Conservation (phyloP, 2,329 filamentous ascomycete species). For the Sporothrix dimorphospora region DNA sequence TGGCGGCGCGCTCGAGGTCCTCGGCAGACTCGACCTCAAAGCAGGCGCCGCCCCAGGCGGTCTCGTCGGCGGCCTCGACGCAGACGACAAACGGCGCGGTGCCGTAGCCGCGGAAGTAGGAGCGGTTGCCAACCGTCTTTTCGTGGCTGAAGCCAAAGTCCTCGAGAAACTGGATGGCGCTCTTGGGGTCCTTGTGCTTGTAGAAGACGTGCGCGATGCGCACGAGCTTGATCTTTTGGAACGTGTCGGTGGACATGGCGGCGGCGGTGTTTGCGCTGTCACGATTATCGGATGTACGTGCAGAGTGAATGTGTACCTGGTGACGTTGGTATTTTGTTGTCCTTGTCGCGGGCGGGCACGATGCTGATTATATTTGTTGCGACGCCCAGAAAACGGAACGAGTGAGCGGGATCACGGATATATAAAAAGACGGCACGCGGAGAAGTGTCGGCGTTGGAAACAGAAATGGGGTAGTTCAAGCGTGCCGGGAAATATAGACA, state of each 20-base stretch:
- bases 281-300: neutral
- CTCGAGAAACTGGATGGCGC: conserved; percentile 47
- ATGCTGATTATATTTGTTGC: neutral
- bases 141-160: conserved; percentile 54
- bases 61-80: conserved; percentile 50
- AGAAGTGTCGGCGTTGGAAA: neutral
- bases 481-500: conserved; percentile 2
- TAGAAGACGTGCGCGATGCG: conserved; percentile 53
- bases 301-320: no score
- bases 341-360: neutral
- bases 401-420: neutral
- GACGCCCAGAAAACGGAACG: neutral
- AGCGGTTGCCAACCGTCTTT: conserved; percentile 46
- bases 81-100: conserved; percentile 63
- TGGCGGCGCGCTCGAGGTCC: conserved; percentile 56
- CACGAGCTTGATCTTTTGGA: conserved; percentile 43
- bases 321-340: neutral
- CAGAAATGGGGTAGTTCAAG: neutral
- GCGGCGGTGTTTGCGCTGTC: neutral
- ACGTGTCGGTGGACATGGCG: conserved; percentile 29
- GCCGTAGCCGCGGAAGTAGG: conserved; percentile 66
- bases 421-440: neutral
- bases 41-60: conserved; percentile 59
- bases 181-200: conserved; percentile 50
- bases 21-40: conserved; percentile 61